Conservation (phyloP, 2,329 filamentous ascomycete genomes). For the Aspergillus caelatus region DNA sequence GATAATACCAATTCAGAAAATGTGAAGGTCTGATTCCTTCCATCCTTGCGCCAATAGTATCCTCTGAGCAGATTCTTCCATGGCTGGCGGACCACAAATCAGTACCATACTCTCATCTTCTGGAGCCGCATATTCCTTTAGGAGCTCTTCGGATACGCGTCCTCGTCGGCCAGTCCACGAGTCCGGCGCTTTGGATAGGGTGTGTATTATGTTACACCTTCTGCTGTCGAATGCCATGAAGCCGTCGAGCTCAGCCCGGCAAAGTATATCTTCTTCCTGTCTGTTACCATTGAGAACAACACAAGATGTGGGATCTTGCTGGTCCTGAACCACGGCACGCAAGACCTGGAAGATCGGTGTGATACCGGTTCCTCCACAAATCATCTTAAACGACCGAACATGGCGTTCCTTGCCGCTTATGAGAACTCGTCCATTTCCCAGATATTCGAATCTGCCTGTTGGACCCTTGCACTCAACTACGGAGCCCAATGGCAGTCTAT, state of each 20-base stretch:
- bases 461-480: constrained; percentile 85
- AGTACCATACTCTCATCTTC: constrained; percentile 65
- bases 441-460: constrained; percentile 81
- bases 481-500: constrained; percentile 71
- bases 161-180: constrained; percentile 71
- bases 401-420: constrained; percentile 60
- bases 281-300: constrained; percentile 79
- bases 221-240: constrained; percentile 56
- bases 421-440: constrained; percentile 65
- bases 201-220: constrained; percentile 68
- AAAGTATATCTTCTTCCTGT: constrained; percentile 78
- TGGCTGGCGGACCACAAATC: constrained; percentile 74
- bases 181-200: constrained; percentile 65
- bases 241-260: constrained; percentile 69
- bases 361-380: constrained; percentile 85
- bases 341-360: constrained; percentile 90
- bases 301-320: constrained; percentile 66
- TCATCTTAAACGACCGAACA: constrained; percentile 76
- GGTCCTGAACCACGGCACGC: constrained; percentile 69
- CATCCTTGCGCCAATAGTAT: constrained; percentile 67
- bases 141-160: constrained; percentile 64
- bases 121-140: constrained; percentile 59
- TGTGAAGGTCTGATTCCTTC: constrained; percentile 71
- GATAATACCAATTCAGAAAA: constrained; percentile 61
- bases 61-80: constrained; percentile 69